Base-by-base conservation (phyloP, 768 basidiomycete genomes). In the Lyophyllum shimeji region DNA sequence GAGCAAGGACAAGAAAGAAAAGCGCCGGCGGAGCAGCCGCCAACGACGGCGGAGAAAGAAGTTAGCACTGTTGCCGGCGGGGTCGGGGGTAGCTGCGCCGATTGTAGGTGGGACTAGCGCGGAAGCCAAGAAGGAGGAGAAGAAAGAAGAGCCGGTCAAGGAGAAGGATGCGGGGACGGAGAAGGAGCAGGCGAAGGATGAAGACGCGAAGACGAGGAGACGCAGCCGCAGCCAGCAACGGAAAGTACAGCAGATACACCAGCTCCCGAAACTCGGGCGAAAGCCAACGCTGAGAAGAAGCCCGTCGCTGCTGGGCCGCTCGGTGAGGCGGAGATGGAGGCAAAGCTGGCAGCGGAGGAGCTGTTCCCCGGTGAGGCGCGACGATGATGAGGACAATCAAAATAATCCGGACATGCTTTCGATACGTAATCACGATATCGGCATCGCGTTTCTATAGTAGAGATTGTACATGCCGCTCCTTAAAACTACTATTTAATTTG, bases 1-100 rank as follows among this genome's bases (percentile, higher is more conserved):
- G 71, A 87, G 85, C 60, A 46, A 33, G 42, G 31, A 40, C 18
- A 17, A 42, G 3, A 50, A 44, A 23, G 52, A 54, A 11, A 31
- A 34, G 37, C 23, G 4, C 21, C 27, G 15, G 45, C 20, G 37
- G 54, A 49, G 20, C 40, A 47, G 25, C 20, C 58, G 51, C 56
- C 60, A 0, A 61, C 53, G n/a, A 58, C 60, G 34, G 50, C 50
- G 50, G 53, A 52, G 37, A 57, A 55, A 51, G 57, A 58, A 17
- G 43, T 61, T 27, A 34, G 25, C 1, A 49, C 46, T 8, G 57
- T 50, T 31, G 51, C 46, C 33, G 60, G 57, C 2, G 56, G 56
- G 3, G 60, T n/a, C 42, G 3, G 53, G 49, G 20, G 60, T 57
- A 12, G 57, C 48, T 53, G 56, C 49, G 15, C 52, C 60, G 39